Evolutionary conservation across 2,329 filamentous ascomycete genomes (phyloP).

Genomic region (Colletotrichum acutatum): DNA sequence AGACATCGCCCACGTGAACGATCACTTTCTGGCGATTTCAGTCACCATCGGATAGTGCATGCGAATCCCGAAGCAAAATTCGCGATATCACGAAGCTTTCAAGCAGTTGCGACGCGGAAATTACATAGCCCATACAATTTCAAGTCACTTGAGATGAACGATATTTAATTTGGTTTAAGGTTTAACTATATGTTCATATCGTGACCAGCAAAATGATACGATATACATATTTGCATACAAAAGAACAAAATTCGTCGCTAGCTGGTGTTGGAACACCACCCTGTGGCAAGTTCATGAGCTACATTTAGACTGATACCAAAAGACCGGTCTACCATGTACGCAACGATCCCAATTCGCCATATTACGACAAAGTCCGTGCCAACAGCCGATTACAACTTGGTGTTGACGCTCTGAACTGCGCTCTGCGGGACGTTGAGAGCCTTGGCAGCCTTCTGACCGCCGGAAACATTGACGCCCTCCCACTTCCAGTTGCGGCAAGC

Average conservation of each 20-base stretch:
- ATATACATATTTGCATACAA: not conserved
- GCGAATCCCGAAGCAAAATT: too few relatives aligned
- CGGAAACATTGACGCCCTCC: not conserved
- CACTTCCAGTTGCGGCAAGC: constrained; percentile 55
- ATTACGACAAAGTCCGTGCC: not conserved
- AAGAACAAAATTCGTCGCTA: not conserved
- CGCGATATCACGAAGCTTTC: too few relatives aligned
- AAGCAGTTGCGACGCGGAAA: too few relatives aligned
- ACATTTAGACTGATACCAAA: not conserved
- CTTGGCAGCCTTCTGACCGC: not conserved
- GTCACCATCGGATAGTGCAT: too few relatives aligned
- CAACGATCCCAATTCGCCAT: not conserved
- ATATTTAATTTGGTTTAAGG: not conserved
- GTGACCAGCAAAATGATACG: not conserved
- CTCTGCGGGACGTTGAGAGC: not conserved
- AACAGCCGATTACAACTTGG: not conserved
- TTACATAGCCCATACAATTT: too few relatives aligned
- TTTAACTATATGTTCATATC: not conserved
- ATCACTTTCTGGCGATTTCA: too few relatives aligned
- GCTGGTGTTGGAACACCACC: not conserved
- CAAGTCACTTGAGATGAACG: not conserved
- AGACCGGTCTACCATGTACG: not conserved
- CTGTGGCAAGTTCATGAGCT: not conserved
- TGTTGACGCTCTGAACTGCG: not conserved
- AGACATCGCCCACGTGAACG: too few relatives aligned